Base-by-base conservation (phyloP, 805 yeast genomes). In the Ogataea pilisensis region DNA sequence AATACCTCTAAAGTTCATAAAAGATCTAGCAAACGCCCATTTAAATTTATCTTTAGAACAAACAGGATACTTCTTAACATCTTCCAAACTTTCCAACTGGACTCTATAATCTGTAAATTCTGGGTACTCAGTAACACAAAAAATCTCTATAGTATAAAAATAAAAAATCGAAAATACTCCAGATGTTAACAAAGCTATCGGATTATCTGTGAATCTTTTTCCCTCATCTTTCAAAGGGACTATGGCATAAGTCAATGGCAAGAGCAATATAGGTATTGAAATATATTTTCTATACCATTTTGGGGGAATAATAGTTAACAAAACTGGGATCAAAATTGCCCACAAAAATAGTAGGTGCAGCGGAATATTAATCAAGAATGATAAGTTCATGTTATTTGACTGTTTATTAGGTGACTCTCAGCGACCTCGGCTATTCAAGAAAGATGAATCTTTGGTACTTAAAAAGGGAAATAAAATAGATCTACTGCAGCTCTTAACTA, bases 221-320 rank as follows among this genome's bases (percentile, higher is more conserved):
- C 34, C 25, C 25, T 40, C 5, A 37, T 35, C 1, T 6, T 8
- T 14, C 13, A 13, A 9, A 6, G 13, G 30, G 16, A 27, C 8
- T 12, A 13, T 8, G 8, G 50, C 46, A 13, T 35, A 21, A 16
- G 27, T 35, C 2, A 48, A 21, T 3, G 48, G 39, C 6, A n/a
- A 17, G 31, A 33, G 43, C 5, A 48, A 20, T 20, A 44, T 31
- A 4, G 45, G 44, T 5, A 44, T 17, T 3, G 50, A 35, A 8
- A 48, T 29, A 18, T 25, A 48, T 22, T 46, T 44, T 16, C 54
- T 37, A 24, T 35, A 40, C 17, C 45, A 41, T 27, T 13, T 37
- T 9, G 50, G 49, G 11, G 52, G 54, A 4, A 48, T 17, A 3
- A 38, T 20, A 12, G 50, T 46, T 9, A 49, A n/a, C 8, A 42